Base-by-base conservation (phyloP, 371 early-diverging fungal species). In the Zychaea mexicana region DNA sequence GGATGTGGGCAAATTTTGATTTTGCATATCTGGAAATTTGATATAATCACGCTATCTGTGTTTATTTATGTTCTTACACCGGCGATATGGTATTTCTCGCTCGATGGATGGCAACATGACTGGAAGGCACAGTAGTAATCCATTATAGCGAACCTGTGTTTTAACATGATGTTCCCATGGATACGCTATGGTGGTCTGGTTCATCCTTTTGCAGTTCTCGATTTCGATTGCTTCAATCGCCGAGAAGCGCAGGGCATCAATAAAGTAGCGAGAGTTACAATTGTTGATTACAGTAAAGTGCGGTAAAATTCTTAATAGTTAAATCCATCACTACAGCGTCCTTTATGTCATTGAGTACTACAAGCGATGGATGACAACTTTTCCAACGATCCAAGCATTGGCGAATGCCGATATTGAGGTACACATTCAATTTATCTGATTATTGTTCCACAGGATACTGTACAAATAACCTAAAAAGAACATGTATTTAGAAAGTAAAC, bases 341-440 rank as follows among this genome's bases (percentile, higher is more conserved):
- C n/a, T n/a, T n/a, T n/a, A n/a, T 0, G 92, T 92, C 7, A 87
- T 87, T 22, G 81, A 77, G 1, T 94, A 91, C 66, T 93, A 88
- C 62, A 71, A 85, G 32, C 80, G 78, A 19, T 94, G 94, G 95
- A 89, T 93, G 85, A 60, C 62, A 7, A 82, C 80, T 8, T 94
- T 90, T 78, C 95, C 95, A 2, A 92, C 94, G 2, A 77, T 94
- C 3, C 59, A 62, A 13, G 86, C 79, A 36, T 77, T 94, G 13
- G 91, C 92, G 6, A 74, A 71, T 13, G 91, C 93, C 12, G 82
- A 84, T 49, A 67, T 85, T 3, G 93, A 92, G 66, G 82, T 80
- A 69, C n/a, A 39, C 4, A 10, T 36, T 10, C 15, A 36, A 36
- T 36, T n/a, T n/a, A 36, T 36, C 15, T 36, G 8, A 36, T 36